Base-by-base conservation (phyloP, 2,329 filamentous ascomycete genomes). In the Aspergillus pseudonomiae region DNA sequence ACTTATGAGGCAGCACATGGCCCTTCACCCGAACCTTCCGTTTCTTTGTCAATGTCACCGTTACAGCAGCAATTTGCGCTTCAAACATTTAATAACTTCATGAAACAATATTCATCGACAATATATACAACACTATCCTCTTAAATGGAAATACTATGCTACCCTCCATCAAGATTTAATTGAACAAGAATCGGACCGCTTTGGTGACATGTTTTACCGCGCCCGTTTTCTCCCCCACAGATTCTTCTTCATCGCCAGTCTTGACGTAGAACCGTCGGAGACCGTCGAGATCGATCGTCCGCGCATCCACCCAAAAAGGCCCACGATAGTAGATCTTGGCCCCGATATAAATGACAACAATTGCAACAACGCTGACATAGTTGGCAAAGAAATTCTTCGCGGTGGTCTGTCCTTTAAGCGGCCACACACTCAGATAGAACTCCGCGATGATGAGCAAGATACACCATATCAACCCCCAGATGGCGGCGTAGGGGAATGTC, bases 371-470 rank as follows among this genome's bases (percentile, higher is more conserved):
- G 0, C 78, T 81, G 21, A 83, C 72, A 60, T 81, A 84, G 60
- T 77, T 83, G 1, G 81, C 77, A 65, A 84, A 84, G 76, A 84
- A 84, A 55, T 67, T 73, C 64, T 76, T 70, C 0, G 79, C 81
- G 10, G 68, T 74, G 1, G 75, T 66, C 1, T 63, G 53, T 0
- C 69, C 73, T 1, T 67, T 72, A 2, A 84, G 72, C 0, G 83
- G 82, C 76, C 79, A 83, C 2, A 84, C 71, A 4, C 78, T 73
- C 1, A 84, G 77, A 65, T 84, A 84, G 67, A 84, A 83, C 61
- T 83, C 77, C 4, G 80, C 77, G 46, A 82, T 73, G 63, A 83
- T 78, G 36, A 84, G 76, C 16, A 82, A 57, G 45, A 81, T 72
- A 60, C 79, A 83, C 75, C 78, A 82, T 45, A 68, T 64, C 36